Percentiles rank a stretch among this genome's conserved stretches.
Evolutionary conservation across 164 flowering plant genomes (phyloP).

Genomic region (Vitis riparia): DNA sequence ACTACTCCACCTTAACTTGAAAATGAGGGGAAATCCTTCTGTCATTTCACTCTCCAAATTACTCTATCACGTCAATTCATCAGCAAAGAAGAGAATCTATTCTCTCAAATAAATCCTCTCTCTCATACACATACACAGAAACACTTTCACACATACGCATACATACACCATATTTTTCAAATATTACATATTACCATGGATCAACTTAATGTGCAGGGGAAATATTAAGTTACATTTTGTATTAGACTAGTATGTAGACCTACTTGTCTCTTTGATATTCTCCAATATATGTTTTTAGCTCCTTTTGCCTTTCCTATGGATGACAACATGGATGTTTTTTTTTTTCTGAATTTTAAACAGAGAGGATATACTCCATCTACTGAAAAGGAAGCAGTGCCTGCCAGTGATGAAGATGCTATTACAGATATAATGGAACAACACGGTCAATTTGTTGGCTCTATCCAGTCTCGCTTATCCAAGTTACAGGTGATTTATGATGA

Average conservation of each 20-base stretch:
- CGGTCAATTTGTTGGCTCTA: conserved; percentile 68
- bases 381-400: conserved; percentile 51
- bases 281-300: too few species aligned
- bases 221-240: background rate
- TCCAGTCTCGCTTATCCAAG: conserved; percentile 84
- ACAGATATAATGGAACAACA: conserved; percentile 69
- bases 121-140: too few species aligned
- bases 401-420: conserved; percentile 65
- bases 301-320: background rate
- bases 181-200: background rate
- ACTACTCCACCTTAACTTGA: too few species aligned
- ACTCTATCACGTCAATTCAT: too few species aligned
- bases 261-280: too few species aligned
- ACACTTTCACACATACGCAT: too few species aligned
- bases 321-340: background rate
- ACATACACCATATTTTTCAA: background rate
- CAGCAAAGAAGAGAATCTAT: too few species aligned
- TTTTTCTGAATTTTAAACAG: conserved; percentile 30
- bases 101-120: too few species aligned
- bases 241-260: background rate
- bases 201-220: background rate
- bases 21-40: too few species aligned
- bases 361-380: conserved; percentile 37
- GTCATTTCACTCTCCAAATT: too few species aligned
- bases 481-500: conserved; percentile 55